A percentile compares a stretch with the other conserved stretches of the same genome.
Evolutionary conservation across 352 stramenopile species (phyloP).

Genomic region (Phytopythium sindhum): DNA sequence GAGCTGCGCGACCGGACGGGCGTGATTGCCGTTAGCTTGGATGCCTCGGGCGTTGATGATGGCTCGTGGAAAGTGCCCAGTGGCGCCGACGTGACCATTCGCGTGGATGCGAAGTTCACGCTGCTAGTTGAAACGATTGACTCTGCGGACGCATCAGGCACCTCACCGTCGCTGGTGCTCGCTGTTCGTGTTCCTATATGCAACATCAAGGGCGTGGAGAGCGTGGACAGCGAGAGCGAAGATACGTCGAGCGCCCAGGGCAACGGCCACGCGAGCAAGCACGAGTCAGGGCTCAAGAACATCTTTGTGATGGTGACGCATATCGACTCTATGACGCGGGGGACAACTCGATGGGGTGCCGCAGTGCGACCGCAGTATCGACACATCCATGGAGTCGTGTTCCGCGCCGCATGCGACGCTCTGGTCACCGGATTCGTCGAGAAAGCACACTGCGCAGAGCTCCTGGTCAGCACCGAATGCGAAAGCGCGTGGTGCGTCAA

Average conservation of each 20-base stretch:
- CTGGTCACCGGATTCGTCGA: slow-evolving; percentile 9
- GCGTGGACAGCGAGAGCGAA: background rate
- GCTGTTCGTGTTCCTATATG: background rate
- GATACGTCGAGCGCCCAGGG: background rate
- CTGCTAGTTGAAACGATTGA: background rate
- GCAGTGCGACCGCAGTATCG: slow-evolving; percentile 25
- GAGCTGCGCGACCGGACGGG: background rate
- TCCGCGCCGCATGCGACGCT: slow-evolving; percentile 14
- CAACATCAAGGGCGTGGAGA: background rate
- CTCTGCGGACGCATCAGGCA: background rate
- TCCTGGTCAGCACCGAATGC: slow-evolving; percentile 24
- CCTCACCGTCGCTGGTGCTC: background rate
- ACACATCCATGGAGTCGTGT: slow-evolving; percentile 30
- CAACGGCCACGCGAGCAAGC: background rate
- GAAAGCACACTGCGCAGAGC: slow-evolving; percentile 17
- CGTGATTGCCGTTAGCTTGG: background rate
- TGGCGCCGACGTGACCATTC: background rate
- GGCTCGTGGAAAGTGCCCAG: background rate
- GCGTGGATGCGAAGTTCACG: background rate
- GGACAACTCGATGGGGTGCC: background rate
- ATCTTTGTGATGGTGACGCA: background rate
- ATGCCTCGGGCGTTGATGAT: background rate
- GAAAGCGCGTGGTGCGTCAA: slow-evolving; percentile 27
- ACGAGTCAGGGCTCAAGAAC: background rate
- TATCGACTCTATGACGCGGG: background rate